Evolutionary conservation across 1,139 yeast species (phyloP), one percentile per base, ranked within the genome.

Genomic region (Dujonia santamariae): DNA sequence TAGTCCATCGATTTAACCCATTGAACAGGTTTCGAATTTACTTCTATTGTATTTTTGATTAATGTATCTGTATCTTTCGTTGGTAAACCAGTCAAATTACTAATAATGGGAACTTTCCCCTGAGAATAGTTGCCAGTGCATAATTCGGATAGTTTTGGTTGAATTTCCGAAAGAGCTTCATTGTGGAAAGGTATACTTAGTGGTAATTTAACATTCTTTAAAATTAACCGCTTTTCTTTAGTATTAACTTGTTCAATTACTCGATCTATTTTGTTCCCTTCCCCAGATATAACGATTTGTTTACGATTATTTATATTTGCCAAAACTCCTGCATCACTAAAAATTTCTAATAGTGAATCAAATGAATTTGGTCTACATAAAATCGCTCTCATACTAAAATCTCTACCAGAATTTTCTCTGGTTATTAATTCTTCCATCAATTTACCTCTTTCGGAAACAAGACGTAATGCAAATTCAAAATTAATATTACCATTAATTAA

Each of bases 101-200:
- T 54, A 1, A 68, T 48, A 9, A 65, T 50, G 4, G 69, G 66
- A 16, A 21, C 12, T 17, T 29, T 6, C n/a, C 32, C 32, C 1
- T 50, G 27, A 19, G 12, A 4, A 7, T 12, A 15, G 7, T 13
- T 25, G n/a, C 31, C 33, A 21, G 43, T 32, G 14, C 28, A 18
- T 5, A 43, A 49, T 17, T 47, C 46, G 8, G 33, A 32, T 30
- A 72, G 54, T 25, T 54, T 50, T 4, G 48, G 44, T 36, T 65
- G 70, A 2, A 78, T 71, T 1, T 58, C 54, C 17, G 41, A 38
- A 48, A 78, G 56, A 15, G 62, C 42, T 2, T 52, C 43, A 32
- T 66, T 69, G 48, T 78, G 84, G 50, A 78, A 78, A 5, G 84
- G 81, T 2, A 78, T 71, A 3, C 64, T 53, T 2, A 76, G 82